Percentiles rank a stretch among this genome's conserved stretches.
These are phyloP conservation scores for Gaultheria prostrata DNA, from an alignment of 148 eudicot genomes.

Conservation along the genomic window DNA sequence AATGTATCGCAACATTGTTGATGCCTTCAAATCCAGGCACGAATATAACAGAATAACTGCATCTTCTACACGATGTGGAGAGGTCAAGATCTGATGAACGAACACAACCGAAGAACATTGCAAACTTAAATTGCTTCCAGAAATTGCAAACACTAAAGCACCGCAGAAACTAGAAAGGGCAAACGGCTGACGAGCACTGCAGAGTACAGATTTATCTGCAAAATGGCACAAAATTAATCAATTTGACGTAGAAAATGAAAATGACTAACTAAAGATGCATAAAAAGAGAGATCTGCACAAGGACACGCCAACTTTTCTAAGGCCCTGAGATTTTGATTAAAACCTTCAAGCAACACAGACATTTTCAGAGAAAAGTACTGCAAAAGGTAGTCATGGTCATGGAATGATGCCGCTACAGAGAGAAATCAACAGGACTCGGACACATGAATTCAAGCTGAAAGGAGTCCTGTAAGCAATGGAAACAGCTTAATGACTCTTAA, in stretches of 20 bases:
- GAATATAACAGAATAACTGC: not conserved
- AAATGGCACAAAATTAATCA: not conserved
- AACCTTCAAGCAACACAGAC: not conserved
- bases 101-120: conserved; percentile 7
- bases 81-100: not conserved
- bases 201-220: not conserved
- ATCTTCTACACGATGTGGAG: not conserved
- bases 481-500: not conserved
- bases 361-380: not conserved
- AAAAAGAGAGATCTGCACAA: not conserved
- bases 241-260: not conserved
- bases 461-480: not conserved
- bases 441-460: not conserved
- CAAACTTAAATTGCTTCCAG: not conserved
- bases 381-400: not conserved
- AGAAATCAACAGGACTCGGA: not conserved
- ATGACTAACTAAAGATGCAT: not conserved
- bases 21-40: not conserved
- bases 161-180: not conserved
- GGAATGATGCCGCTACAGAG: not conserved
- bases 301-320: not conserved
- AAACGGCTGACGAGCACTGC: not conserved
- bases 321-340: not conserved
- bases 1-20: not conserved
- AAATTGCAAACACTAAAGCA: not conserved